Base-by-base conservation (phyloP, 2,329 filamentous ascomycete genomes). In the Monilinia polystroma region DNA sequence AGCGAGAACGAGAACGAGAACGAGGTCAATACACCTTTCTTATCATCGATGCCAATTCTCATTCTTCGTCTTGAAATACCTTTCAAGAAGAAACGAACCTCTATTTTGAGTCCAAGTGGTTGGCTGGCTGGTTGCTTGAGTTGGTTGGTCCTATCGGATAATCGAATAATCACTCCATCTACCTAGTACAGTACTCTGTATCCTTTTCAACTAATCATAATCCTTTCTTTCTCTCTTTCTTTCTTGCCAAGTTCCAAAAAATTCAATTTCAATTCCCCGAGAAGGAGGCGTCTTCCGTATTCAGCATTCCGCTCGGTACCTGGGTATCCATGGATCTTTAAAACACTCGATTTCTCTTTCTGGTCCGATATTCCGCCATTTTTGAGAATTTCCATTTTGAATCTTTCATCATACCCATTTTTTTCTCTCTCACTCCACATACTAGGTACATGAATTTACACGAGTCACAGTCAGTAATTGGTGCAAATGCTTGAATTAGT, bases 261-360 rank as follows among this genome's bases (percentile, higher is more conserved):
- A 14, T 43, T 23, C 26, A n/a, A 32, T 26, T 29, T 1, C 57
- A 49, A 49, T 49, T 32, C 43, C 14, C 57, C 57, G 43, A 49
- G 43, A 49, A 60, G 20, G 26, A 49, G 45, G 45, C 43, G 43
- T 49, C 32, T 49, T 29, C 57, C 41, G 26, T 35, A 35, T 59
- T n/a, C 29, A 38, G 57, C 35, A 60, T 60, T 38, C 57, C 57
- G 57, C 57, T 60, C 57, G 57, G 29, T 51, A 60, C n/a, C 43
- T 60, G 3, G 12, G 11, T 4, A 43, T 43, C 16, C 41, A 43
- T 43, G 16, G 41, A 14, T 14, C 11, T 16, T 14, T 43, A 8
- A 43, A 14, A 4, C 43, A 35, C 35, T 35, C 45, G 23, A 43
- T 38, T 60, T 35, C 57, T 35, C 57, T 23, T 60, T 51, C 29